Evolutionary conservation across 306 rosid genomes (phyloP).

Genomic region (Geum urbanum): DNA sequence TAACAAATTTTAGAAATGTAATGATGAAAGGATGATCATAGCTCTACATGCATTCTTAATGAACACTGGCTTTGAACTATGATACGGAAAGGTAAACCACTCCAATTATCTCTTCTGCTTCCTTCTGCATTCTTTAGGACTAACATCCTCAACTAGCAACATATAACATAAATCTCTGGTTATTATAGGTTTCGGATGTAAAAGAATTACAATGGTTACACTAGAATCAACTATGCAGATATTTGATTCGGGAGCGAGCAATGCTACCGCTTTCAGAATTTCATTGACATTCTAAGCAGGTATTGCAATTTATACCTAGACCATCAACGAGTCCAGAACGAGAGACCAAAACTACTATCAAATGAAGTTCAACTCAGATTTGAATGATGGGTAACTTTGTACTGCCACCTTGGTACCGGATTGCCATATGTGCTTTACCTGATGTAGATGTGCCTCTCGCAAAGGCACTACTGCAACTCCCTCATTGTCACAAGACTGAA

Average conservation of each 20-base stretch:
- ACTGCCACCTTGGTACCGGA: conserved; percentile 14
- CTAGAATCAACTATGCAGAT: conserved; percentile 11
- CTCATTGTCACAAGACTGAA: conserved; percentile 20
- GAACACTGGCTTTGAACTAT: not conserved
- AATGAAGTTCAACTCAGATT: conserved; percentile 21
- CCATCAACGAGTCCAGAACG: conserved; percentile 19
- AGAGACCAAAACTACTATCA: not conserved
- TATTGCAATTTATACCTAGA: conserved; percentile 23
- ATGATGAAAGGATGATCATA: no score
- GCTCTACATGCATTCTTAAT: not conserved
- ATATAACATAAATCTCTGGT: not conserved
- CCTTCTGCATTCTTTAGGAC: not conserved
- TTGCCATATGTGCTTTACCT: conserved; percentile 10
- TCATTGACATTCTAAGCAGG: conserved; percentile 18
- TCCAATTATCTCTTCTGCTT: not conserved
- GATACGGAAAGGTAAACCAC: not conserved
- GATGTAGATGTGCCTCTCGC: conserved; percentile 11
- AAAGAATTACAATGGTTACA: conserved; percentile 16
- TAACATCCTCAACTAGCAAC: conserved; percentile 1
- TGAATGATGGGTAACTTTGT: conserved; percentile 15
- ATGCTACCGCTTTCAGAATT: conserved; percentile 4
- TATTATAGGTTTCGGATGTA: not conserved
- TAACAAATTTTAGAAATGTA: no score
- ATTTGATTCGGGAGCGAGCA: conserved; percentile 15
- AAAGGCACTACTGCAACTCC: conserved; percentile 10